These are phyloP conservation scores for Cotoneaster glaucophyllus DNA, from an alignment of 306 rosid genomes.

Conservation along the genomic window DNA sequence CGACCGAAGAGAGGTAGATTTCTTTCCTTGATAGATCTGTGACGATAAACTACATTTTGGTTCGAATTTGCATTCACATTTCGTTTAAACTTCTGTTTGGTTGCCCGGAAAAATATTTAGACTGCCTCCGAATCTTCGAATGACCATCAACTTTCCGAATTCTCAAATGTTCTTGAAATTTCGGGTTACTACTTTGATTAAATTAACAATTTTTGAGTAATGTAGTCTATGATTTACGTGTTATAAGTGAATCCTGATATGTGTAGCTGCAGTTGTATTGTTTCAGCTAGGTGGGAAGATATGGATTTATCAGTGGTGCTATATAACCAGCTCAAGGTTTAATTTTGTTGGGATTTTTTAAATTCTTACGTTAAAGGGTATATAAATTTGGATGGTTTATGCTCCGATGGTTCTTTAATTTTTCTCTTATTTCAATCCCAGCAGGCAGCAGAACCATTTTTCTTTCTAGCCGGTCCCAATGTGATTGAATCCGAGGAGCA, in stretches of 20 bases:
- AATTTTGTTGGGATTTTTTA: not conserved
- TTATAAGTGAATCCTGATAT: not conserved
- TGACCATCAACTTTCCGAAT: not conserved
- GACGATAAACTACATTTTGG: not conserved
- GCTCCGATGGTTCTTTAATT: not conserved
- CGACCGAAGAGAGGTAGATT: not conserved
- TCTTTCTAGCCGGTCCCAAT: slow-evolving; percentile 88
- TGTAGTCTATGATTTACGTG: not conserved
- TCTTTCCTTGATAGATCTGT: not conserved
- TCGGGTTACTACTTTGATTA: not conserved
- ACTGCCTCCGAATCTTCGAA: not conserved
- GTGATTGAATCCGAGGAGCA: slow-evolving; percentile 96
- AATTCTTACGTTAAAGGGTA: not conserved
- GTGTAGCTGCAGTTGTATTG: not conserved
- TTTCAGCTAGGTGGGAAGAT: not conserved
- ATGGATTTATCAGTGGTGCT: slow-evolving; percentile 38
- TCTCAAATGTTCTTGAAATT: not conserved
- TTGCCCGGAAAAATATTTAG: not conserved
- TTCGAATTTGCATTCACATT: not conserved
- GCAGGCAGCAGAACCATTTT: slow-evolving; percentile 81
- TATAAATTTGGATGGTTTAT: slow-evolving; percentile 7
- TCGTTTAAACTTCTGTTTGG: not conserved
- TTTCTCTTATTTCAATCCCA: slow-evolving; percentile 17
- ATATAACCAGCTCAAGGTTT: slow-evolving; percentile 45
- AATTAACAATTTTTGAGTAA: not conserved